Evolutionary conservation across 805 yeast genomes (phyloP).

Genomic region (Monosporozyma aquatica): DNA sequence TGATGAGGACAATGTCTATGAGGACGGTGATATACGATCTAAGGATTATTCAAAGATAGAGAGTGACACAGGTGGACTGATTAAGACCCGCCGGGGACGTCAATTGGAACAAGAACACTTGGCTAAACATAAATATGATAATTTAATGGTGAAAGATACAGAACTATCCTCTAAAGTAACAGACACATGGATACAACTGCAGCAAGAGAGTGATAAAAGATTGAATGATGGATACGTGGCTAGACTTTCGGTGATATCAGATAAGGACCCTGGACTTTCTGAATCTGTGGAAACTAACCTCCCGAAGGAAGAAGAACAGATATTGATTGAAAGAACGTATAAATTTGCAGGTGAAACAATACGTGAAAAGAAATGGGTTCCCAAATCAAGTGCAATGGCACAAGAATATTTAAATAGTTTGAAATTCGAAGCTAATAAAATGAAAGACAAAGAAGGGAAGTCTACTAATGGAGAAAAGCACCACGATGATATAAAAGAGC

Average conservation of each 20-base stretch:
- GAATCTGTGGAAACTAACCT: not conserved
- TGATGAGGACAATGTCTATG: slow-evolving; percentile 23
- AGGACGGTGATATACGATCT: slow-evolving; percentile 25
- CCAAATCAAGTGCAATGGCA: slow-evolving; percentile 74
- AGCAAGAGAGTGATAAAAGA: slow-evolving; percentile 28
- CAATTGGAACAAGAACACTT: slow-evolving; percentile 32
- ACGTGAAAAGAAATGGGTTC: slow-evolving; percentile 72
- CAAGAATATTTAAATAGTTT: slow-evolving; percentile 62
- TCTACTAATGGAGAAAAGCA: too few species aligned
- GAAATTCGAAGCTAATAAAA: slow-evolving; percentile 26
- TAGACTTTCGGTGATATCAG: slow-evolving; percentile 20
- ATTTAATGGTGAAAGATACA: slow-evolving; percentile 18
- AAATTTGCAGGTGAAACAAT: slow-evolving; percentile 83
- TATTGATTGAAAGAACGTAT: slow-evolving; percentile 67
- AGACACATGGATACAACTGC: slow-evolving; percentile 48
- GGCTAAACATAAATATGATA: slow-evolving; percentile 27
- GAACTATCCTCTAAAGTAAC: slow-evolving; percentile 36
- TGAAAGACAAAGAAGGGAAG: slow-evolving; percentile 11
- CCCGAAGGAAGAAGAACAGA: slow-evolving; percentile 36
- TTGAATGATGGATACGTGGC: slow-evolving; percentile 14
- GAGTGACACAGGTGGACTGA: slow-evolving; percentile 50
- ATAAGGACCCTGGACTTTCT: slow-evolving; percentile 7
- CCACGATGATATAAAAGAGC: slow-evolving; percentile 7
- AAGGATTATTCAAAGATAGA: slow-evolving; percentile 43
- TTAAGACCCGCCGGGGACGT: slow-evolving; percentile 62